These are phyloP conservation scores for Kwoniella sp. DNA, from an alignment of 768 basidiomycete genomes.

Conservation along the genomic window DNA sequence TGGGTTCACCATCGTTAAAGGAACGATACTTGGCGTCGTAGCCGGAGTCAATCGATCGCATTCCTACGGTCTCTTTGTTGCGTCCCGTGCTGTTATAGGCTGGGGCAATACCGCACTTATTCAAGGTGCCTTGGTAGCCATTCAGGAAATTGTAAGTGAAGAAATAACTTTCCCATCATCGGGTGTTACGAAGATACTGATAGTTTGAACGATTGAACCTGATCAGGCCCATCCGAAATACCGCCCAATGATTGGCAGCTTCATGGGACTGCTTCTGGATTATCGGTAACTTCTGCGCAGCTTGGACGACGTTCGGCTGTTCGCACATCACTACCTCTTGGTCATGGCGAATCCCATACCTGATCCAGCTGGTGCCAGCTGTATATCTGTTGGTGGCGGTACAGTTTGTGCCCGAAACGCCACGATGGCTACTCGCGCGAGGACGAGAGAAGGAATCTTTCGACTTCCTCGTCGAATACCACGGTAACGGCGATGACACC, in stretches of 20 bases:
- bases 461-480: constrained; percentile 72
- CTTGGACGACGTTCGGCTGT: constrained; percentile 7
- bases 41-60: neutral
- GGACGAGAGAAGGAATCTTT: constrained; percentile 66
- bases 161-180: constrained; percentile 5
- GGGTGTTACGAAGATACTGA: too few species aligned
- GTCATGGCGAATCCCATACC: constrained; percentile 22
- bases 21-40: constrained; percentile 5
- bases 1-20: constrained; percentile 4
- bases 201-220: too few species aligned
- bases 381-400: constrained; percentile 11
- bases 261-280: constrained; percentile 10
- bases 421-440: constrained; percentile 9
- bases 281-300: neutral
- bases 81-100: constrained; percentile 11
- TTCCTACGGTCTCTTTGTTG: constrained; percentile 12
- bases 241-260: constrained; percentile 5
- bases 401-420: constrained; percentile 14
- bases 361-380: constrained; percentile 16
- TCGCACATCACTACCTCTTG: constrained; percentile 11
- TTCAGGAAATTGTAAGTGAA: constrained; percentile 10
- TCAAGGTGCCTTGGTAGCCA: neutral
- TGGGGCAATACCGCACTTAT: constrained; percentile 1
- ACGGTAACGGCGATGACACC: constrained; percentile 69
- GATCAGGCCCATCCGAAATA: constrained; percentile 3